Conservation (phyloP, 495 filamentous ascomycete species). For the Aspergillus steynii region DNA sequence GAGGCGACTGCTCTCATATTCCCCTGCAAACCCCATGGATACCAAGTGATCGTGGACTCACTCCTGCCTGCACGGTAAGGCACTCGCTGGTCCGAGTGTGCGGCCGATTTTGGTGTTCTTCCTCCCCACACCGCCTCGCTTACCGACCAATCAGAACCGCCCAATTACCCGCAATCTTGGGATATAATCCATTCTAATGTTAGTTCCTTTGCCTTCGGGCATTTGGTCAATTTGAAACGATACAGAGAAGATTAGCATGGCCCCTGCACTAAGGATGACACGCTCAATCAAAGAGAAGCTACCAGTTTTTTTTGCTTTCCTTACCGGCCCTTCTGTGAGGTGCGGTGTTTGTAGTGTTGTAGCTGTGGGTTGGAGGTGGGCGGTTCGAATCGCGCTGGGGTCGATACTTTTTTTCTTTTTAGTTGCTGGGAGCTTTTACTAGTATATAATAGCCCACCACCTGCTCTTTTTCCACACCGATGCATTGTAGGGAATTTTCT, state of each 20-base stretch:
- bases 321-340: conserved; percentile 26
- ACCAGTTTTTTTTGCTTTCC: conserved; percentile 65
- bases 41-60: no score
- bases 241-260: conserved; percentile 99
- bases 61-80: no score
- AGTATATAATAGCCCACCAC: neutral
- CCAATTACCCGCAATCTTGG: neutral
- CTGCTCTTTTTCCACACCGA: no score
- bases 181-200: conserved; percentile 31
- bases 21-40: no score
- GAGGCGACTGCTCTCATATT: no score
- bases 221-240: conserved; percentile 83
- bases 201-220: conserved; percentile 57
- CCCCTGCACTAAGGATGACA: conserved; percentile 99
- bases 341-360: conserved; percentile 3
- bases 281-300: conserved; percentile 98
- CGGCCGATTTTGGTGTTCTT: conserved; percentile 19
- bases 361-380: neutral
- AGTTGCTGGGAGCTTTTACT: no score
- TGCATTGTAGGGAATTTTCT: no score
- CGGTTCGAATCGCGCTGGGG: conserved; percentile 13
- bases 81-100: neutral
- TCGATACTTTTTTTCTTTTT: conserved; percentile 7
- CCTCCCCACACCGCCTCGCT: conserved; percentile 6
- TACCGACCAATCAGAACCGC: conserved; percentile 15